A percentile compares a stretch with the other conserved stretches of the same genome.
Evolutionary conservation across 148 eudicot species (phyloP).

Genomic region (Amaranthus cruentus): DNA sequence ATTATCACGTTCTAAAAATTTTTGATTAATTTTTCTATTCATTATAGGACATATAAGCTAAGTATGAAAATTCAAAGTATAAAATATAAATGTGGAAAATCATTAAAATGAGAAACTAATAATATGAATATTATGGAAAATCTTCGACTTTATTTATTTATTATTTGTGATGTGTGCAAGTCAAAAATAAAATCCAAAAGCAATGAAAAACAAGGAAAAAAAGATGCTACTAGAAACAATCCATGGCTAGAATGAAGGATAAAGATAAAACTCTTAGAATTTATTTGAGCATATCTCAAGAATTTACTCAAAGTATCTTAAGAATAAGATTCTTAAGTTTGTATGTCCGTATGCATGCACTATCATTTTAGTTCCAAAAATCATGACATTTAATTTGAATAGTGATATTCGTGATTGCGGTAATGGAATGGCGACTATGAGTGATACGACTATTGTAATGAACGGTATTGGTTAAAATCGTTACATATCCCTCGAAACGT

Average conservation of each 20-base stretch:
- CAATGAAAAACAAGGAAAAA: too few species aligned
- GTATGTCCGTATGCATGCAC: conserved; percentile 7
- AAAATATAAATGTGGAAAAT: too few species aligned
- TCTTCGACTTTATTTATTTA: not conserved
- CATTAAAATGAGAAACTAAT: not conserved
- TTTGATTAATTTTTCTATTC: too few species aligned
- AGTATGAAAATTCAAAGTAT: too few species aligned
- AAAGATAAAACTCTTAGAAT: not conserved
- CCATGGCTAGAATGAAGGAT: not conserved
- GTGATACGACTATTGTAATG: too few species aligned
- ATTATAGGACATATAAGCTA: too few species aligned
- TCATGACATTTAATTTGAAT: too few species aligned
- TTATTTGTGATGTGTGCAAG: not conserved
- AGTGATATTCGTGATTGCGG: too few species aligned
- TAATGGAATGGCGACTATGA: too few species aligned
- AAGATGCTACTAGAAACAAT: conserved; percentile 7
- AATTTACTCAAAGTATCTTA: not conserved
- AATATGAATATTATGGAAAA: not conserved
- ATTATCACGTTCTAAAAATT: too few species aligned
- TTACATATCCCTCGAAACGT: too few species aligned
- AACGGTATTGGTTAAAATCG: too few species aligned
- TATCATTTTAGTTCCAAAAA: not conserved
- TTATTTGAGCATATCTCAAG: conserved; percentile 10
- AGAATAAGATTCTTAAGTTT: conserved; percentile 4
- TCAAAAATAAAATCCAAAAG: not conserved